Evolutionary conservation across 768 basidiomycete species (phyloP).

Genomic region (Suillus lakei): DNA sequence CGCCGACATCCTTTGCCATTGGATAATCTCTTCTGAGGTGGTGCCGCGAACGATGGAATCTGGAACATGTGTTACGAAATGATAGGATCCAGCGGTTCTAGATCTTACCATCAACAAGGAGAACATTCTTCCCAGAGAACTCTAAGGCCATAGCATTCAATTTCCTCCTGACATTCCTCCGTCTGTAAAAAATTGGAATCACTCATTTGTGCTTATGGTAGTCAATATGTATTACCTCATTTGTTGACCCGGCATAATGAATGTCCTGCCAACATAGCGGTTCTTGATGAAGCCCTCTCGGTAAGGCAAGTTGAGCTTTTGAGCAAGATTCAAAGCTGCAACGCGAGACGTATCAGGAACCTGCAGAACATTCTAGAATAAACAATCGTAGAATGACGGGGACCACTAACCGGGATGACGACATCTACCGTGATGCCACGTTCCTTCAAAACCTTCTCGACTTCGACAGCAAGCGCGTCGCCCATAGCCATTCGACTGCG

Average conservation of each 20-base stretch:
- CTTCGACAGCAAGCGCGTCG: conserved; percentile 89
- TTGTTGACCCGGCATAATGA: conserved; percentile 99
- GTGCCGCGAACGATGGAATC: conserved; percentile 99
- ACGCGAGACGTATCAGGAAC: conserved; percentile 97
- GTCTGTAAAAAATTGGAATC: conserved; percentile 46
- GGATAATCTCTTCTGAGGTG: conserved; percentile 97
- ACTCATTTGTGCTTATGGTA: neutral
- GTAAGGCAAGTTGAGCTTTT: conserved; percentile 87
- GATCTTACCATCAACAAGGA: conserved; percentile 89
- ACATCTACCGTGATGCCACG: conserved; percentile 84
- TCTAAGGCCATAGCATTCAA: conserved; percentile 99
- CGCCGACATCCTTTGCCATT: conserved; percentile 99
- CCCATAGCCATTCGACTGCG: conserved; percentile 99
- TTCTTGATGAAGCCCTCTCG: conserved; percentile 99
- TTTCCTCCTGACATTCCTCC: conserved; percentile 93
- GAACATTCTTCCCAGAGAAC: conserved; percentile 88
- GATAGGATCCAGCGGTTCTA: neutral
- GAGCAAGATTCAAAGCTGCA: conserved; percentile 93
- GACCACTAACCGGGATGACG: conserved; percentile 81
- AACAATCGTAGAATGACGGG: neutral
- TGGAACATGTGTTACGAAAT: conserved; percentile 31
- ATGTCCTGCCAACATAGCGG: conserved; percentile 96
- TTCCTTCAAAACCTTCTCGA: conserved; percentile 69
- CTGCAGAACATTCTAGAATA: conserved; percentile 37
- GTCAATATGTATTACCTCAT: conserved; percentile 60